Base-by-base conservation (phyloP, 768 basidiomycete species). In the Termitomyces sp. region DNA sequence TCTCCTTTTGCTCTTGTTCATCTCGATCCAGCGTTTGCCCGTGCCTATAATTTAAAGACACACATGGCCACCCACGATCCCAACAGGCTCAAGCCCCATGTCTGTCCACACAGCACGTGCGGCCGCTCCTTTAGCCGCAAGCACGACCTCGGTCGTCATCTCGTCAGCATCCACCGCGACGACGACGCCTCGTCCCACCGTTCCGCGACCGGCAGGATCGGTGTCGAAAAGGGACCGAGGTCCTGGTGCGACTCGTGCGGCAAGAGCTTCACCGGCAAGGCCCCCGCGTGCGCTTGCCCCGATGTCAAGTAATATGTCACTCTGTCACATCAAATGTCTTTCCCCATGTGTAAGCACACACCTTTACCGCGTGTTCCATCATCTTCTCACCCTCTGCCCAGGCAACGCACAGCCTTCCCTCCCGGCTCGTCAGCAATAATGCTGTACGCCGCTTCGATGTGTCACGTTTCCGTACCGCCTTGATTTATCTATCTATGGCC, bases 11-110 rank as follows among this genome's bases (percentile, higher is more conserved):
- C 58, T n/a, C 45, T 59, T 60, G 40, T 36, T 57, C 46, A 55
- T 5, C 32, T 58, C 40, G 60, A 55, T 60, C 22, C 58, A 90
- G 95, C 90, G 1, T 98, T 98, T 64, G 94, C 94, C 11, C 79
- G 94, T 28, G 93, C 93, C 2, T 97, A 91, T 72, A 98, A 98
- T 66, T 74, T 98, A 57, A 98, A 98, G 77, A 95, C 94, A 0
- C 94, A 97, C 71, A 86, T 91, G 82, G 88, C 89, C 26, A 98
- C 94, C 3, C 94, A 98, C 72, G 92, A 96, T 69, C 94, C 95
- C 24, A 87, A 92, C 71, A 81, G 94, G 59, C 74, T 87, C 51
- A 98, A 96, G 75, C 92, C 93, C 5, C 89, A 92, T 68, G 81
- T 86, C 46, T 98, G 94, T 71, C 89, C 88, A 44, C 91, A 96